phyloP scores from a whole-genome alignment of 768 basidiomycete genomes.

The Galerina marginata region DNA sequence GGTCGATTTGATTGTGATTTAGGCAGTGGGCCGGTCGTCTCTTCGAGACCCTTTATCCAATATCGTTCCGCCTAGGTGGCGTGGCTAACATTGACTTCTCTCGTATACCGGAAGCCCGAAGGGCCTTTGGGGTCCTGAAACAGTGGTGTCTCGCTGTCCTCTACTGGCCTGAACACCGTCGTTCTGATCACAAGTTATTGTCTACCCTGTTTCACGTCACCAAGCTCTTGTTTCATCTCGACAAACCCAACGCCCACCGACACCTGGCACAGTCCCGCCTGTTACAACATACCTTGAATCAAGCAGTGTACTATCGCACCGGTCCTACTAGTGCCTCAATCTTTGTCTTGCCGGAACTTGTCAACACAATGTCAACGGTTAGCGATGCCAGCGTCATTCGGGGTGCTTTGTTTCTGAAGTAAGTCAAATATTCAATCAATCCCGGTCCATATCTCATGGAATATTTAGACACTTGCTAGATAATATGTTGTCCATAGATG shows the following conservation, averaged over 20 bases:
- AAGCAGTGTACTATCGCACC: slow-evolving; percentile 4
- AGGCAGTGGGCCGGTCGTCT: slow-evolving; percentile 53
- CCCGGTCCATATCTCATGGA: neutral
- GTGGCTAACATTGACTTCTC: slow-evolving; percentile 38
- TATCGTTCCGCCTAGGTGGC: slow-evolving; percentile 50
- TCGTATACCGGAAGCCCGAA: slow-evolving; percentile 45
- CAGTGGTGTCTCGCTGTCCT: slow-evolving; percentile 50
- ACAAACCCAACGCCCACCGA: slow-evolving; percentile 30
- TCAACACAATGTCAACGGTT: slow-evolving; percentile 22
- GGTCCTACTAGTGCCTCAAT: neutral
- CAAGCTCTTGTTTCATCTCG: slow-evolving; percentile 44
- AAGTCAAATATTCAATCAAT: slow-evolving; percentile 17
- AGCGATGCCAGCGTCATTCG: slow-evolving; percentile 27
- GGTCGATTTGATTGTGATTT: neutral
- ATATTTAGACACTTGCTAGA: slow-evolving; percentile 49
- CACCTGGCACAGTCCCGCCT: slow-evolving; percentile 11
- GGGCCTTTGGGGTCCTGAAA: slow-evolving; percentile 42
- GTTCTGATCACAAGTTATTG: slow-evolving; percentile 27
- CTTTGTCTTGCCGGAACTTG: slow-evolving; percentile 26
- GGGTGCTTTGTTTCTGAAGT: slow-evolving; percentile 47
- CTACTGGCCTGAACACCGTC: slow-evolving; percentile 34
- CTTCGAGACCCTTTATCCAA: slow-evolving; percentile 55
- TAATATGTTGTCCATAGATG: slow-evolving; percentile 42
- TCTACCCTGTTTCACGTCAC: slow-evolving; percentile 44
- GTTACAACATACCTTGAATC: slow-evolving; percentile 2